A percentile compares a stretch with the other conserved stretches of the same genome.
phyloP scores from a whole-genome alignment of 768 basidiomycete species.

The Mycena latifolia region DNA sequence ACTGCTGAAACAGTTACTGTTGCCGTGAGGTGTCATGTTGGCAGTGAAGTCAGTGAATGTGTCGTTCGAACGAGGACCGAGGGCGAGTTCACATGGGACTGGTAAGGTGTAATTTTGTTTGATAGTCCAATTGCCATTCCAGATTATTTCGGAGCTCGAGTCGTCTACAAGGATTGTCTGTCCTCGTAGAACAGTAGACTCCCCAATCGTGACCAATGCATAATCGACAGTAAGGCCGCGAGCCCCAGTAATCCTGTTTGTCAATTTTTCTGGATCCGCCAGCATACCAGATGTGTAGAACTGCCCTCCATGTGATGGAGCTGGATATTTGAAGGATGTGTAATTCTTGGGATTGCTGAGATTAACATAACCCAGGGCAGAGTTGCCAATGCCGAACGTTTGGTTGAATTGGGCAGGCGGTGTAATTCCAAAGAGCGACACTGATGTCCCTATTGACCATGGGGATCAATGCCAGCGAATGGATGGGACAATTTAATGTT shows the following conservation, averaged over 20 bases:
- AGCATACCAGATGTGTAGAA: constrained; percentile 3
- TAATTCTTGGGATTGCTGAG: neutral
- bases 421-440: constrained; percentile 18
- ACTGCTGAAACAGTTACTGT: constrained; percentile 7
- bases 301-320: neutral
- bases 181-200: constrained; percentile 15
- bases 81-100: constrained; percentile 3
- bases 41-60: neutral
- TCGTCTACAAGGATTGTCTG: constrained; percentile 34
- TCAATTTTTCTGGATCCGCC: neutral
- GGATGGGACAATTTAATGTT: too few relatives aligned
- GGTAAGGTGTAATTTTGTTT: constrained; percentile 3
- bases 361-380: neutral
- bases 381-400: constrained; percentile 12
- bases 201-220: constrained; percentile 21
- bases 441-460: neutral
- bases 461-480: too few relatives aligned
- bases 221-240: constrained; percentile 22
- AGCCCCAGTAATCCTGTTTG: constrained; percentile 12
- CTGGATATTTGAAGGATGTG: neutral
- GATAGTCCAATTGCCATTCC: constrained; percentile 22
- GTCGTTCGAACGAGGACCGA: neutral
- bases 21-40: constrained; percentile 19
- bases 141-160: constrained; percentile 22
- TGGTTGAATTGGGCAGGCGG: constrained; percentile 12